Evolutionary conservation across 306 rosid genomes (phyloP), one percentile per base, ranked within the genome.

Genomic region (Geum urbanum): DNA sequence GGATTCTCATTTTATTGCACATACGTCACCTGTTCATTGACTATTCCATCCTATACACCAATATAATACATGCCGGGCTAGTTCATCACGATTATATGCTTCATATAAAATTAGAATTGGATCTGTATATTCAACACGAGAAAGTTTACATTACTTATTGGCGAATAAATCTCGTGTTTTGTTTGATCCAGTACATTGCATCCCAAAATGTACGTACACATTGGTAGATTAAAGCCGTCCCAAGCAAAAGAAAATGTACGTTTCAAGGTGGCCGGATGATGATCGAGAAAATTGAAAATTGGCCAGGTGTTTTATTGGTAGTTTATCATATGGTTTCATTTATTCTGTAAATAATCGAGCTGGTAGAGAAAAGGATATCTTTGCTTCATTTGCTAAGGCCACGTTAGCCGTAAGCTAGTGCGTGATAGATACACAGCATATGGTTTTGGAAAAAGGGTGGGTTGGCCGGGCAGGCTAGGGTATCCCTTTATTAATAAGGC

Each of bases 1-100:
- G 63, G 41, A 27, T 57, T 56, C 18, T 11, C 11, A 39, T 35
- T 59, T 59, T 37, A 59, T 59, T 59, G 65, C 65, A 59, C 45
- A 45, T 3, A 59, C 11, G 45, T 59, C 65, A 15, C 13, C 9
- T 37, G 45, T 37, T 35, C 65, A 37, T 37, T 59, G 46, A 59
- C n/a, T 24, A 11, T 56, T 56, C 62, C 10, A 43, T 43, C 46
- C 46, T 32, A 32, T 32, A 12, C 16, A 55, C 24, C 39, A 0
- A 54, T 54, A 54, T 54, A 20, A 54, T 54, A 54, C 59, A 54
- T 3, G 37, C 37, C 37, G 37, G 37, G 37, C 37, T 32, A 32
- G 37, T 32, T 32, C 37, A 32, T 32, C 3, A 3, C 37, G 37
- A 32, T 1, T 32, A 32, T 32, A 32, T 32, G 37, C 37, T 32